Percentiles rank a stretch among this genome's conserved stretches.
phyloP scores from a whole-genome alignment of 225 moss, liverwort and hornwort species.

The Climacium dendroides region DNA sequence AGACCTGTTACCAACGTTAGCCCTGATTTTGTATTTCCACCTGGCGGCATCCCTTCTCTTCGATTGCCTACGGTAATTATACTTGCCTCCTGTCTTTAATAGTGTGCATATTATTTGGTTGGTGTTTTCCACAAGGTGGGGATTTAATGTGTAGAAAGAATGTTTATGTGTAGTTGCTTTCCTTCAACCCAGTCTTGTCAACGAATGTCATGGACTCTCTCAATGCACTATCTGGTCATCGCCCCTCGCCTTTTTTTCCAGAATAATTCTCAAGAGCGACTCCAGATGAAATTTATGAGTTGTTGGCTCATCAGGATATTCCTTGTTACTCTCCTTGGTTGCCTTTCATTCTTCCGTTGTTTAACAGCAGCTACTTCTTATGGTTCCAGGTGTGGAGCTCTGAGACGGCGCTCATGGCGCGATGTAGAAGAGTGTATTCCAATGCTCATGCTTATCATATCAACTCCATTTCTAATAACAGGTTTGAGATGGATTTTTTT shows the following conservation, averaged over 20 bases:
- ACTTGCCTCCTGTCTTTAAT: not conserved
- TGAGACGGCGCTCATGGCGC: conserved; percentile 88
- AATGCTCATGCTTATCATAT: conserved; percentile 98
- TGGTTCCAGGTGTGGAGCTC: conserved; percentile 76
- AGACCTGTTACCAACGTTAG: conserved; percentile 37
- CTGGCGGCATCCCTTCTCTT: conserved; percentile 69
- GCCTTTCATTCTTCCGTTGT: not conserved
- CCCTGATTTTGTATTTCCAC: conserved; percentile 68
- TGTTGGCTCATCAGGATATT: not conserved
- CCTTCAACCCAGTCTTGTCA: not conserved
- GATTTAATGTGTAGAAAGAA: not conserved
- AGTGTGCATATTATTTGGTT: not conserved
- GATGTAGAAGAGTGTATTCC: conserved; percentile 97
- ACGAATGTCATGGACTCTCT: not conserved
- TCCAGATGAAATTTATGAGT: not conserved
- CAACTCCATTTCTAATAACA: conserved; percentile 97
- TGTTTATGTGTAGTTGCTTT: not conserved
- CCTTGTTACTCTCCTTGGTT: not conserved
- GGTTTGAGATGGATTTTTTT: conserved; percentile 19
- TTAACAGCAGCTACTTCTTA: not conserved
- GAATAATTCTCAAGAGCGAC: not conserved
- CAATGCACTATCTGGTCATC: not conserved
- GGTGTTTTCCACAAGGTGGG: not conserved
- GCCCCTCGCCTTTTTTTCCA: not conserved
- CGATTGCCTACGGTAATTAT: conserved; percentile 40